These are phyloP conservation scores for Paramecium caudatum DNA, from an alignment of 73 alveolate species.

Conservation along the genomic window DNA sequence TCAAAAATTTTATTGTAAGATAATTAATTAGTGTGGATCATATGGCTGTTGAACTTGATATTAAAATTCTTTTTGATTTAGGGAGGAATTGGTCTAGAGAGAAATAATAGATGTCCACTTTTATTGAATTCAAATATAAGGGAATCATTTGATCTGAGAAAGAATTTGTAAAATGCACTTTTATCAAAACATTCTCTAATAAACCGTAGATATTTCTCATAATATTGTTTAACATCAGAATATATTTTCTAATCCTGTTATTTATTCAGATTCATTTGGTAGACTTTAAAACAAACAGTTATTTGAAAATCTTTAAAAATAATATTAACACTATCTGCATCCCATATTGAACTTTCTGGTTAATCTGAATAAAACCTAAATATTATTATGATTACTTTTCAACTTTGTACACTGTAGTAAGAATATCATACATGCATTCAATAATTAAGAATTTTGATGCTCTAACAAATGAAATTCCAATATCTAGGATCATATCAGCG, in stretches of 20 bases:
- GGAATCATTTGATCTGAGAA: constrained; percentile 47
- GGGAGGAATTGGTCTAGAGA: constrained; percentile 21
- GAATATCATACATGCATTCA: neutral
- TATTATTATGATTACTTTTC: neutral
- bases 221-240: neutral
- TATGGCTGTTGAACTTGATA: neutral
- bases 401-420: neutral
- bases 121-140: constrained; percentile 25
- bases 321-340: neutral
- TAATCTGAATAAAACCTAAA: neutral
- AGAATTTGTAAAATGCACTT: constrained; percentile 33
- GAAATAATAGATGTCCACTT: constrained; percentile 17
- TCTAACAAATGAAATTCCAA: constrained; percentile 38
- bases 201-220: constrained; percentile 23
- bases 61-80: neutral
- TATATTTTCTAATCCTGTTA: constrained; percentile 21
- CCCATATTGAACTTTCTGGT: neutral
- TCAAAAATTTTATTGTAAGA: constrained; percentile 22
- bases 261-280: neutral
- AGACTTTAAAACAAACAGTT: neutral
- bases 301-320: neutral
- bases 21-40: neutral
- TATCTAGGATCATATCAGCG: constrained; percentile 32
- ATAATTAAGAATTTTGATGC: neutral
- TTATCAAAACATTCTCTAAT: constrained; percentile 44